These are phyloP conservation scores for Fusarium camptoceras DNA, from an alignment of 2,329 filamentous ascomycete genomes.

Conservation along the genomic window DNA sequence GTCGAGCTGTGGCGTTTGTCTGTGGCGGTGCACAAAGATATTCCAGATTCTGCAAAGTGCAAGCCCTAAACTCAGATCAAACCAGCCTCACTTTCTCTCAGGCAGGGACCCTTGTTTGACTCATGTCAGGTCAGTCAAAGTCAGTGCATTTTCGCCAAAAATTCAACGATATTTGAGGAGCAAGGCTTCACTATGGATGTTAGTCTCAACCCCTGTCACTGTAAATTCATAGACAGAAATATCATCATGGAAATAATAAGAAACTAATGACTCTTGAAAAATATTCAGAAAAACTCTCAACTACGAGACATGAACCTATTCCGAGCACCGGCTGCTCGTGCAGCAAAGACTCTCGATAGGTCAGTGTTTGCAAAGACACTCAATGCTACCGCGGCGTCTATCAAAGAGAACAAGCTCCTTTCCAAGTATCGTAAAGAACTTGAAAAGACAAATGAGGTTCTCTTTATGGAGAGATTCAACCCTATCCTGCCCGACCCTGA, in stretches of 20 bases:
- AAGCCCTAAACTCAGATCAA: conserved; percentile 44
- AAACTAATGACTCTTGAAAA: conserved; percentile 11
- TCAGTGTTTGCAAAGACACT: conserved; percentile 83
- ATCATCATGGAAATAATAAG: not conserved
- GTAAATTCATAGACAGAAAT: not conserved
- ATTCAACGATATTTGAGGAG: conserved; percentile 37
- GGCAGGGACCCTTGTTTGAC: conserved; percentile 39
- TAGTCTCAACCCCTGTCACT: conserved; percentile 37
- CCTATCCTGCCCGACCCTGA: conserved; percentile 74
- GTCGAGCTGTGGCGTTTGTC: conserved; percentile 39
- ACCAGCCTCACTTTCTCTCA: conserved; percentile 44
- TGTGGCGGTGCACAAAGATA: conserved; percentile 36
- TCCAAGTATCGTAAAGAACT: conserved; percentile 76
- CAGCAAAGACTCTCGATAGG: conserved; percentile 83
- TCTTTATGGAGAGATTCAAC: conserved; percentile 72
- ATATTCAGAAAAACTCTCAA: conserved; percentile 44
- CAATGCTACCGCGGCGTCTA: conserved; percentile 79
- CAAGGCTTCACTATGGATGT: conserved; percentile 50
- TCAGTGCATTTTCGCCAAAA: conserved; percentile 41
- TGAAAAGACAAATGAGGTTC: conserved; percentile 72
- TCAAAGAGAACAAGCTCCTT: conserved; percentile 81
- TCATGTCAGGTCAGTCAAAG: conserved; percentile 17
- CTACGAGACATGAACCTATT: conserved; percentile 69
- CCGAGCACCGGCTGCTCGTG: conserved; percentile 81
- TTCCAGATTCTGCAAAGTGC: conserved; percentile 6